Base-by-base conservation (phyloP, 805 yeast genomes). In the Blastobotrys terrestris region DNA sequence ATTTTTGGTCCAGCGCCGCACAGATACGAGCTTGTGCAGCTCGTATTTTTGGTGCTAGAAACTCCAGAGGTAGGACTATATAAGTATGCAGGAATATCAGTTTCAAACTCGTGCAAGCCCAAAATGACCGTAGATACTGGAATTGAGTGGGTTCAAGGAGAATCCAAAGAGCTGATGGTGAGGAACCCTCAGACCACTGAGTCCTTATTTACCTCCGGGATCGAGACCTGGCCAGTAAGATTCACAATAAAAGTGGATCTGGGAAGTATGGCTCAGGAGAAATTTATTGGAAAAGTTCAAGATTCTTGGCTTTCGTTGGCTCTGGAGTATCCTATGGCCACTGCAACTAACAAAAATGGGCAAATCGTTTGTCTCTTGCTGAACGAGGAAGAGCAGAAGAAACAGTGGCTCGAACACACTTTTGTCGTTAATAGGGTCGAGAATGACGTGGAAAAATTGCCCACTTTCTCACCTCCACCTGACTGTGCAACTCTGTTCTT, bases 221-320 rank as follows among this genome's bases (percentile, higher is more conserved):
- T 31, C n/a, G 50, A 47, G 18, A 16, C 50, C 2, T 47, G 50
- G 50, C 50, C 50, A 15, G 50, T 47, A n/a, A 15, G 14, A 18
- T 47, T 47, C 43, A 14, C 31, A 7, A 5, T 47, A 7, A 15
- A 31, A 11, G n/a, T 46, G 39, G 39, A 46, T 4, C 21, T 31
- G 6, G 31, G 21, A 11, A 15, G n/a, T n/a, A n/a, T 21, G 39
- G 14, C 15, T 19, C n/a, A 6, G 19, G 19, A 46, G 15, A 22
- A n/a, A 20, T 41, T 31, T 19, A n/a, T 19, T 3, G 47, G n/a
- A 3, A 46, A 19, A 15, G 19, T 46, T 20, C 35, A 41, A 26
- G 31, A 15, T 14, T 40, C 49, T 5, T 46, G 49, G 49, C 39
- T n/a, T 14, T 14, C 22, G 14, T 11, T 46, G 18, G 15, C 31